These are phyloP conservation scores for Diaporthe sp. DNA, from an alignment of 2,329 filamentous ascomycete genomes.

Conservation along the genomic window DNA sequence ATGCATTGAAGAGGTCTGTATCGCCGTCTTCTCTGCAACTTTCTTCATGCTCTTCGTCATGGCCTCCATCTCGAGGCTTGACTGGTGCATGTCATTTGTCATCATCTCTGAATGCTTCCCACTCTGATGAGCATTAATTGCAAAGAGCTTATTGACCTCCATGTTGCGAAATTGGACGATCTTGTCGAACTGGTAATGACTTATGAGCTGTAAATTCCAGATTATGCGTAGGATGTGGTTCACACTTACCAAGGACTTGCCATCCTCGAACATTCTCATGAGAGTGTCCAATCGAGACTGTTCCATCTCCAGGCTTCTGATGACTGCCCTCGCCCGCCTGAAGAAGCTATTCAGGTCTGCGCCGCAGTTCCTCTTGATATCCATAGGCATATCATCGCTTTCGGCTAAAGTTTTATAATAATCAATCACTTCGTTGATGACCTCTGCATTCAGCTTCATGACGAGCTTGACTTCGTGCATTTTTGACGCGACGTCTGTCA, in stretches of 20 bases:
- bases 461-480: neutral
- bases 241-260: neutral
- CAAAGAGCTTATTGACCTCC: slow-evolving; percentile 7
- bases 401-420: neutral
- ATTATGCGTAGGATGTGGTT: neutral
- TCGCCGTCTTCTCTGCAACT: slow-evolving; percentile 61
- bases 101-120: neutral
- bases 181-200: neutral
- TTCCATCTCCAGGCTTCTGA: neutral
- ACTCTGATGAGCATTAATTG: neutral
- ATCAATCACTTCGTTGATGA: neutral
- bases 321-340: neutral
- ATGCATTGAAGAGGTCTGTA: slow-evolving; percentile 48
- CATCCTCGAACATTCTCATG: slow-evolving; percentile 1
- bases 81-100: slow-evolving; percentile 6
- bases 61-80: neutral
- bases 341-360: neutral
- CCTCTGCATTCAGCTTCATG: neutral
- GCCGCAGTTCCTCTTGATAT: neutral
- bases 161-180: neutral
- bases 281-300: slow-evolving; percentile 4
- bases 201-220: neutral
- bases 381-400: neutral
- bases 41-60: slow-evolving; percentile 51
- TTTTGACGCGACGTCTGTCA: neutral